Conservation (phyloP, 805 yeast species). For the Sugiyamaella lignohabitans region DNA sequence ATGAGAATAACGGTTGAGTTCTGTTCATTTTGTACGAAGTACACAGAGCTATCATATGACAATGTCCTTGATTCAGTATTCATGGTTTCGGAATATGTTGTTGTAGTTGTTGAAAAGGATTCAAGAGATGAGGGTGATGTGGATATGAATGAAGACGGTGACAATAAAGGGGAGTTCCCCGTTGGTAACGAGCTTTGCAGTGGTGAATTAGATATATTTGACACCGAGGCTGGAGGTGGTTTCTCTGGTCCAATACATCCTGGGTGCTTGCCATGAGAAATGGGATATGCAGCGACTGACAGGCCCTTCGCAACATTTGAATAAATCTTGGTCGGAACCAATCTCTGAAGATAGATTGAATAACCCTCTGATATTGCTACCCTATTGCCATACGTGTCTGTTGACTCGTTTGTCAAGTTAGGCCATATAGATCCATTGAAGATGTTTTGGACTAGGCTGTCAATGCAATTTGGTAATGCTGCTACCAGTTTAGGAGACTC, state of each 20-base stretch:
- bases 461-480: conserved; percentile 49
- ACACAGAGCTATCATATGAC: conserved; percentile 50
- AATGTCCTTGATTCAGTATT: conserved; percentile 2
- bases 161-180: background rate
- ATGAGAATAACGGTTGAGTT: conserved; percentile 42
- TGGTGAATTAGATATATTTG: background rate
- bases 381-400: background rate
- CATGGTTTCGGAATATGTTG: background rate
- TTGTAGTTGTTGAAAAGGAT: background rate
- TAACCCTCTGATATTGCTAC: background rate
- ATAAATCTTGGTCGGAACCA: background rate
- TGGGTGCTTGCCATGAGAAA: conserved; percentile 24
- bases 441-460: conserved; percentile 45
- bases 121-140: background rate
- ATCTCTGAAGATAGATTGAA: background rate
- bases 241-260: background rate
- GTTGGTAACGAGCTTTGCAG: background rate
- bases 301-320: conserved; percentile 15
- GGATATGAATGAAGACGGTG: background rate
- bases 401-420: conserved; percentile 39
- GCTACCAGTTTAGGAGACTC: conserved; percentile 39
- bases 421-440: conserved; percentile 86
- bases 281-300: conserved; percentile 16
- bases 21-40: conserved; percentile 39
- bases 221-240: background rate